These are phyloP conservation scores for Aspergillus alliaceus DNA, from an alignment of 2,329 filamentous ascomycete species.

Conservation along the genomic window DNA sequence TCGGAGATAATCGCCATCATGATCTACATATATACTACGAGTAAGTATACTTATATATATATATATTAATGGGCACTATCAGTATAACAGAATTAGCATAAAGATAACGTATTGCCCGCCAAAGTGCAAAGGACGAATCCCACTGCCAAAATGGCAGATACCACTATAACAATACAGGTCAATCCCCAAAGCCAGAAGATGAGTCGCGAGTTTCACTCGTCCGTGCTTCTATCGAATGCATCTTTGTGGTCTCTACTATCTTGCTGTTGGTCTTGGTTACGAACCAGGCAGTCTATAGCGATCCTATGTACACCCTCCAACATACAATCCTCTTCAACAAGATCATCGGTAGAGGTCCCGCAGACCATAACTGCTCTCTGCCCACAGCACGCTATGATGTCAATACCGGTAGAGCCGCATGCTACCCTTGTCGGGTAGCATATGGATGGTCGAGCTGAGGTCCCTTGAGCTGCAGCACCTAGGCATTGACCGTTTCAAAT, in stretches of 20 bases:
- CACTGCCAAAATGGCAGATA: background rate
- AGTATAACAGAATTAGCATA: too few species aligned
- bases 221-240: background rate
- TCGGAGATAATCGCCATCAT: background rate
- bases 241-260: background rate
- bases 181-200: too few species aligned
- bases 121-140: background rate
- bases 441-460: conserved; percentile 3
- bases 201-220: background rate
- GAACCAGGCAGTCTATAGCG: background rate
- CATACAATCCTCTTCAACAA: background rate
- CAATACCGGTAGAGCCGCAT: background rate
- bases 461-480: conserved; percentile 3
- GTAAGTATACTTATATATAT: background rate
- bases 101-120: background rate
- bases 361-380: conserved; percentile 2
- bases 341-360: background rate
- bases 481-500: conserved; percentile 1
- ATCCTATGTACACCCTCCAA: background rate
- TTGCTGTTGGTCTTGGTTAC: background rate
- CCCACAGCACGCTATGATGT: conserved; percentile 5
- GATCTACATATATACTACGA: background rate
- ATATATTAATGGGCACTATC: too few species aligned
- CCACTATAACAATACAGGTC: background rate
- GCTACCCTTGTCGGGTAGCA: conserved; percentile 4